These are phyloP conservation scores for Ascodesmis nigricans DNA, from an alignment of 495 filamentous ascomycete species.

Conservation along the genomic window DNA sequence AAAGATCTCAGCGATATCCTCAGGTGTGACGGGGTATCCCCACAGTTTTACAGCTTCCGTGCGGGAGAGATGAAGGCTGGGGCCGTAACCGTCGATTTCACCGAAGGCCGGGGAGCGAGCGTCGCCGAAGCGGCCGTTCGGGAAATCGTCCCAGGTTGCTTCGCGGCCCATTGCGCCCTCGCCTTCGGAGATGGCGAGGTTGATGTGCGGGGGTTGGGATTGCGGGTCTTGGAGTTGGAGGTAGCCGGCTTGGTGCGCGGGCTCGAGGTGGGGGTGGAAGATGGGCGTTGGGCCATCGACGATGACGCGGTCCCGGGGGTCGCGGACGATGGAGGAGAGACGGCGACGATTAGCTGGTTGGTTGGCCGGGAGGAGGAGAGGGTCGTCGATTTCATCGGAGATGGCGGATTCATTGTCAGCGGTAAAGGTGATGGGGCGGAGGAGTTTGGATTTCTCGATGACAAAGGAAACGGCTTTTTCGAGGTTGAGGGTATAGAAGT, in stretches of 20 bases:
- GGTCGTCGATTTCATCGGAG: conserved; percentile 27
- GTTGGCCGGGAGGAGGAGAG: conserved; percentile 22
- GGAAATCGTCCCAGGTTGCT: conserved; percentile 97
- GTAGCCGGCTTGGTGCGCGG: conserved; percentile 39
- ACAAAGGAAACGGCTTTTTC: conserved; percentile 93
- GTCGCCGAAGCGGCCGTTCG: conserved; percentile 93
- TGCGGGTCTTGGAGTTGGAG: conserved; percentile 24
- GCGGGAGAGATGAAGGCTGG: conserved; percentile 60
- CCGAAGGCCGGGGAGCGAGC: conserved; percentile 77
- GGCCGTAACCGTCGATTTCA: conserved; percentile 89
- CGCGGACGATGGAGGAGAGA: conserved; percentile 32
- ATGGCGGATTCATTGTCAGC: conserved; percentile 26
- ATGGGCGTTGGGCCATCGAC: conserved; percentile 43
- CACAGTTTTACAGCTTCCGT: conserved; percentile 60
- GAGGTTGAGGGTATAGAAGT: conserved; percentile 93
- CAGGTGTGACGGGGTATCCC: conserved; percentile 44
- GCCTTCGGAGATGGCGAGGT: conserved; percentile 79
- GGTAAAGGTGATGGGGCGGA: conserved; percentile 39
- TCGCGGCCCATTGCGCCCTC: conserved; percentile 77
- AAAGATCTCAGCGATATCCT: conserved; percentile 62
- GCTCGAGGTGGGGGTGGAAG: conserved; percentile 41
- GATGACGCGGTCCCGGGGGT: conserved; percentile 67
- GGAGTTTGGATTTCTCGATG: conserved; percentile 63
- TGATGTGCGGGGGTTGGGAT: conserved; percentile 12
- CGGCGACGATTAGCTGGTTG: conserved; percentile 26